Evolutionary conservation across 2,329 filamentous ascomycete genomes (phyloP).

Genomic region (Talaromyces sp.): DNA sequence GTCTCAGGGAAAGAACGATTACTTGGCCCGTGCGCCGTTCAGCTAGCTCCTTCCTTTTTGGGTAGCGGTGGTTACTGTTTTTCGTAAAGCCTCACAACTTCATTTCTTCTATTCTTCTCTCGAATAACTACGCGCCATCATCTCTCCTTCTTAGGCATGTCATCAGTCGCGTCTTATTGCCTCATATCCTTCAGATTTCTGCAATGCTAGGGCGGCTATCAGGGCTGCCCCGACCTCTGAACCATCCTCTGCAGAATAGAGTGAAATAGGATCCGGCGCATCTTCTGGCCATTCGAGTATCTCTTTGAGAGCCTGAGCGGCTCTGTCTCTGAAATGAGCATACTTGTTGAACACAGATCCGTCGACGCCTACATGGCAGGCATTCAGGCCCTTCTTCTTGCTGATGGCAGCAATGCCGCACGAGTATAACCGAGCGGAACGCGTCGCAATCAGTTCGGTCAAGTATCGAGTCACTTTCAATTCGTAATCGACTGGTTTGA

Average conservation of each 20-base stretch:
- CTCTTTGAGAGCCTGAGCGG: slow-evolving; percentile 77
- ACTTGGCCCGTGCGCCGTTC: slow-evolving; percentile 6
- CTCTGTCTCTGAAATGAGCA: slow-evolving; percentile 88
- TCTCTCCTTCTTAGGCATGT: background rate
- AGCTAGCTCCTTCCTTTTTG: background rate
- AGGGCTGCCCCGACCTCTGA: slow-evolving; percentile 19
- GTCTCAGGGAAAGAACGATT: background rate
- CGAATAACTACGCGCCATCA: background rate
- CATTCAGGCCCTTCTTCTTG: slow-evolving; percentile 81
- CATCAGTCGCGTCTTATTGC: background rate
- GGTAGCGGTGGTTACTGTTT: background rate
- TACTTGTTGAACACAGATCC: slow-evolving; percentile 98
- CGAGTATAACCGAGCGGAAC: slow-evolving; percentile 82
- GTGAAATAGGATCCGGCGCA: slow-evolving; percentile 8
- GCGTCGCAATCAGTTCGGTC: slow-evolving; percentile 88
- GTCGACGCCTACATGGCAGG: slow-evolving; percentile 88
- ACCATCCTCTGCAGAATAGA: slow-evolving; percentile 16
- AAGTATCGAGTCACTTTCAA: slow-evolving; percentile 80
- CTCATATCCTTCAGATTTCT: slow-evolving; percentile 4
- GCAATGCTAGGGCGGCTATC: slow-evolving; percentile 16
- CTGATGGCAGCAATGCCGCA: slow-evolving; percentile 95
- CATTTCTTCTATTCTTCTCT: no score
- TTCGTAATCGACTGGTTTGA: slow-evolving; percentile 68
- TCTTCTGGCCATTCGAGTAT: slow-evolving; percentile 60
- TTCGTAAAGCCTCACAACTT: no score